Evolutionary conservation across 208 protist genomes (phyloP).

Genomic region (Kentomonas sorsogonicus): DNA sequence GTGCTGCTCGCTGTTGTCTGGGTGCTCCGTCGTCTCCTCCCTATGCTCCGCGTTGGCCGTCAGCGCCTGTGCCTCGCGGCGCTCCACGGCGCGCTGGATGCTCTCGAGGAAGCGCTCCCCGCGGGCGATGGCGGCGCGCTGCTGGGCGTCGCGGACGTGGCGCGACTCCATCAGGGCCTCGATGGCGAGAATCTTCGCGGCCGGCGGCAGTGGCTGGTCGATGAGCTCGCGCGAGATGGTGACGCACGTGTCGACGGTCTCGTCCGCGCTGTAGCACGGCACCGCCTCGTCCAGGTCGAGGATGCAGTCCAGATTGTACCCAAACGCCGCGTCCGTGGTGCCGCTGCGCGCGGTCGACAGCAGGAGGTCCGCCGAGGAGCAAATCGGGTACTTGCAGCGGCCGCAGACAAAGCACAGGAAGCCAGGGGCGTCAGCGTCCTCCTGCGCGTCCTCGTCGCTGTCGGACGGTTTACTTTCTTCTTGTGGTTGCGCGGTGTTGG

Average conservation of each 20-base stretch:
- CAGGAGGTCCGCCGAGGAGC: constrained; percentile 42
- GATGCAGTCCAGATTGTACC: constrained; percentile 66
- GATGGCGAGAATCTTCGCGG: constrained; percentile 43
- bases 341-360: constrained; percentile 28
- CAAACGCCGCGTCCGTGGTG: constrained; percentile 58
- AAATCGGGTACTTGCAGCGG: constrained; percentile 78
- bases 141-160: constrained; percentile 27
- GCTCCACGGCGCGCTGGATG: too few species aligned
- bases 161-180: constrained; percentile 59
- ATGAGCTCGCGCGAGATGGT: constrained; percentile 58
- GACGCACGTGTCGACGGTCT: constrained; percentile 41
- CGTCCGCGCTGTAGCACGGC: constrained; percentile 76
- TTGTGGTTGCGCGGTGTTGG: background rate
- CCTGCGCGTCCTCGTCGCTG: background rate
- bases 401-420: constrained; percentile 68
- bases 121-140: constrained; percentile 10
- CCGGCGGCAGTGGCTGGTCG: constrained; percentile 39
- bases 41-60: too few species aligned
- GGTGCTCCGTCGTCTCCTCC: too few species aligned
- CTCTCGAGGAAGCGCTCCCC: too few species aligned
- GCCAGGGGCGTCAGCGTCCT: background rate
- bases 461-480: background rate
- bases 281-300: constrained; percentile 64
- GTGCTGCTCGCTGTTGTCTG: too few species aligned
- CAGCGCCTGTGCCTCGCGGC: too few species aligned